phyloP scores from a whole-genome alignment of 495 filamentous ascomycete genomes.

The Lasiosphaeria ovina region DNA sequence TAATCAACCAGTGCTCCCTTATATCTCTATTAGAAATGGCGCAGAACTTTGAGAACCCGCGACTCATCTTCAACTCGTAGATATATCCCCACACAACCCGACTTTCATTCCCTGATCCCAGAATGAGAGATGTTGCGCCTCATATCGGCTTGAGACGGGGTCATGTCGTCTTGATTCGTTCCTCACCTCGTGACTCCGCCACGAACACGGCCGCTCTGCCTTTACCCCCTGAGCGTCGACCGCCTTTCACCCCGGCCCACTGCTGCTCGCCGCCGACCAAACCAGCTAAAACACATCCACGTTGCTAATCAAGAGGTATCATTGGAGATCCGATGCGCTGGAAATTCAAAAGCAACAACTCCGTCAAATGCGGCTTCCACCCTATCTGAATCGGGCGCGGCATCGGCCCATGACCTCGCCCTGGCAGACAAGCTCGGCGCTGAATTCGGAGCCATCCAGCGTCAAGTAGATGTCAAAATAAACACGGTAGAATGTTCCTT shows the following conservation, averaged over 20 bases:
- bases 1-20: no score
- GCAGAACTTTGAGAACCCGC: no score
- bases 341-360: constrained; percentile 25
- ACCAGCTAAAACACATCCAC: background rate
- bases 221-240: background rate
- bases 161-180: constrained; percentile 13
- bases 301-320: constrained; percentile 35
- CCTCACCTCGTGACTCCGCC: constrained; percentile 3
- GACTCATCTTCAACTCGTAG: no score
- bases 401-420: constrained; percentile 98
- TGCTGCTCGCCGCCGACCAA: background rate
- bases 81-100: background rate
- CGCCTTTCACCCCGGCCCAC: background rate
- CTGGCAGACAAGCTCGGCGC: constrained; percentile 95
- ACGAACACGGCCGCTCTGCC: background rate
- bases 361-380: constrained; percentile 11
- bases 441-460: constrained; percentile 95
- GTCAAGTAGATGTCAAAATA: constrained; percentile 84
- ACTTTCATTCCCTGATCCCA: background rate
- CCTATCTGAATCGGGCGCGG: constrained; percentile 75
- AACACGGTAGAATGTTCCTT: constrained; percentile 95
- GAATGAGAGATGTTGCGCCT: background rate
- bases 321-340: constrained; percentile 33
- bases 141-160: constrained; percentile 2
- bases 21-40: no score